A percentile compares a stretch with the other conserved stretches of the same genome.
phyloP scores from a whole-genome alignment of 2,329 filamentous ascomycete species.

The Monosporascus sp. region DNA sequence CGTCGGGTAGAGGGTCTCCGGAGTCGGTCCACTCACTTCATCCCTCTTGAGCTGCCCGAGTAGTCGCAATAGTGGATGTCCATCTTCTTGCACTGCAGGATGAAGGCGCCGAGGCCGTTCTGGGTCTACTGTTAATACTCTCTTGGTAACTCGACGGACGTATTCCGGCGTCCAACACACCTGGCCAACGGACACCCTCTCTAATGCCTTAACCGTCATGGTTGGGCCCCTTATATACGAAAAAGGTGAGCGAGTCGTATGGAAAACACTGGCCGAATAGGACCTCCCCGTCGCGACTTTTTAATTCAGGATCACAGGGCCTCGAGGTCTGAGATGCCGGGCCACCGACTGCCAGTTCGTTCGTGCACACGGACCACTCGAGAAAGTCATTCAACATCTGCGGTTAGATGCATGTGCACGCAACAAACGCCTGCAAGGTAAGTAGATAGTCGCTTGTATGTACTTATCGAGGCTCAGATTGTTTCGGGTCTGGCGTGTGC shows the following conservation, averaged over 20 bases:
- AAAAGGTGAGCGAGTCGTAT: neutral
- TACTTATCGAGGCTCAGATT: neutral
- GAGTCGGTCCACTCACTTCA: slow-evolving; percentile 62
- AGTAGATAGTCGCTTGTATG: neutral
- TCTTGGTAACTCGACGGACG: neutral
- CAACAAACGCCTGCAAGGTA: neutral
- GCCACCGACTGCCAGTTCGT: neutral
- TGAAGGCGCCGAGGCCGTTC: slow-evolving; percentile 96
- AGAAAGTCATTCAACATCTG: no score
- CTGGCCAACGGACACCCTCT: slow-evolving; percentile 47
- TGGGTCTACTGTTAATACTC: slow-evolving; percentile 30
- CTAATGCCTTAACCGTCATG: slow-evolving; percentile 52
- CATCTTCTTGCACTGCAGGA: slow-evolving; percentile 92
- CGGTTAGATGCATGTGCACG: no score
- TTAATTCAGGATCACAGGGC: slow-evolving; percentile 3
- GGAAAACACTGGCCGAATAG: neutral
- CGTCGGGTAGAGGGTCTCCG: no score
- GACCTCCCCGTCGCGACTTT: slow-evolving; percentile 10
- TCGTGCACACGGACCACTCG: no score
- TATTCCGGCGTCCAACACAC: slow-evolving; percentile 30
- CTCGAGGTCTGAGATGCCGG: neutral
- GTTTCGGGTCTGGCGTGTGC: neutral
- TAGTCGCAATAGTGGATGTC: slow-evolving; percentile 98
- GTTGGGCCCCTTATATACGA: slow-evolving; percentile 27
- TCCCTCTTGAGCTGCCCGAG: slow-evolving; percentile 86